Conservation (phyloP, 2,329 filamentous ascomycete genomes). For the Pseudogymnoascus sp. region DNA sequence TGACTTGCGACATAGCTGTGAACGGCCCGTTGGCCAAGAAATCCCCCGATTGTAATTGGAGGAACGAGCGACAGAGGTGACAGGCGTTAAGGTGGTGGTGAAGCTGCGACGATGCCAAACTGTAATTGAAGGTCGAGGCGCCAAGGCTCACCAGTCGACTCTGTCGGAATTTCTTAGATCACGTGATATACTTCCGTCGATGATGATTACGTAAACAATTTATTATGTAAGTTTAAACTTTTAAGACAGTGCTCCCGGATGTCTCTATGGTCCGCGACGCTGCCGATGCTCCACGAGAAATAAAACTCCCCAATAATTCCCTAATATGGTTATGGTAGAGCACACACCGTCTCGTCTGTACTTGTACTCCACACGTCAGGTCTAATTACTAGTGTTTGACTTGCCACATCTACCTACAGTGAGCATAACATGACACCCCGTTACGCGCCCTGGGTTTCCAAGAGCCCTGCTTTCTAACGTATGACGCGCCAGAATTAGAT, state of each 20-base stretch:
- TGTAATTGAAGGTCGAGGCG: slow-evolving; percentile 4
- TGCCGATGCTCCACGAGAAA: not conserved
- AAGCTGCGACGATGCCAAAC: slow-evolving; percentile 2
- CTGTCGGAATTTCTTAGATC: slow-evolving; percentile 2
- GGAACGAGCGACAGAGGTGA: not conserved
- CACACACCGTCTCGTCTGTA: slow-evolving; percentile 1
- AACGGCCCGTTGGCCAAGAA: slow-evolving; percentile 17
- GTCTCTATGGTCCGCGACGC: not conserved
- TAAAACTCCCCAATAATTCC: not conserved
- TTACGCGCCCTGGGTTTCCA: slow-evolving; percentile 9
- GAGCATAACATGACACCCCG: slow-evolving; percentile 7
- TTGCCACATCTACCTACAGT: not conserved
- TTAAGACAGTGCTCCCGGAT: not conserved
- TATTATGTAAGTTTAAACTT: not conserved
- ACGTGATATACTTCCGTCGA: not conserved
- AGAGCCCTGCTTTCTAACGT: slow-evolving; percentile 9
- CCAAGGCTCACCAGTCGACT: not conserved
- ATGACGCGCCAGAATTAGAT: slow-evolving; percentile 9
- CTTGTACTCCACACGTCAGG: not conserved
- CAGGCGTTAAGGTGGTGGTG: not conserved
- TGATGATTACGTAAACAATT: too few species aligned
- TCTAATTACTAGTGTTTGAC: not conserved
- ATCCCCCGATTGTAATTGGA: slow-evolving; percentile 1
- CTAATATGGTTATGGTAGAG: not conserved
- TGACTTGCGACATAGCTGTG: slow-evolving; percentile 64